Base-by-base conservation (phyloP, 2,329 filamentous ascomycete genomes). In the Curvularia eragrostidis region DNA sequence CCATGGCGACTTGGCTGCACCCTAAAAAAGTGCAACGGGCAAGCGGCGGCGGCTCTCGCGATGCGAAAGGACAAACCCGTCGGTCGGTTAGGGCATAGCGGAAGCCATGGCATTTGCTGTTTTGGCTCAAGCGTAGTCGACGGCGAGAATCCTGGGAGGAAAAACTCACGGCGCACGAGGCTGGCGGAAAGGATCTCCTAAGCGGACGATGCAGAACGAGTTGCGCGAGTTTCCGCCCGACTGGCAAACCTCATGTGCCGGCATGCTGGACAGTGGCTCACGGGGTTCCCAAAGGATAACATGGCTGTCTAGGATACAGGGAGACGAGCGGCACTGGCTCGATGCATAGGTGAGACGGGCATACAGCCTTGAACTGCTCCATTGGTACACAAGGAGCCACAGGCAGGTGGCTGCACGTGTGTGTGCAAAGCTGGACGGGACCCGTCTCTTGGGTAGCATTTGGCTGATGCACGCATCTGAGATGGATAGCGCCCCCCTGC, bases 231-330 rank as follows among this genome's bases (percentile, higher is more conserved):
- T 42, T 42, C 47, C 41, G 52, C 52, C 47, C 41, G 42, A 21
- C 38, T 47, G 30, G 30, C 26, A n/a, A 41, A 23, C 26, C 19
- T 48, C 39, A 23, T 32, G 24, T 46, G 43, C 43, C 28, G 30
- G 9, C 50, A 36, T 49, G 41, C 18, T 23, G 43, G 41, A 48
- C 12, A 57, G 36, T 43, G 54, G 59, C 42, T 54, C 21, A 26
- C 9, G 38, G 49, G 63, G 63, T 58, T 62, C 62, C 62, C 60
- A 63, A 58, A 54, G 49, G 46, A 68, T 68, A 58, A 68, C 65
- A 70, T 64, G 58, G 53, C 63, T 66, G 64, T 66, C 59, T 58
- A 64, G 48, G 47, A 53, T 44, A 48, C 56, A 59, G 61, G 59
- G 15, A 36, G 43, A 39, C 34, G 32, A 59, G 48, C 54, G 34